Base-by-base conservation (phyloP, 2,329 filamentous ascomycete genomes). In the Trichoderma breve region DNA sequence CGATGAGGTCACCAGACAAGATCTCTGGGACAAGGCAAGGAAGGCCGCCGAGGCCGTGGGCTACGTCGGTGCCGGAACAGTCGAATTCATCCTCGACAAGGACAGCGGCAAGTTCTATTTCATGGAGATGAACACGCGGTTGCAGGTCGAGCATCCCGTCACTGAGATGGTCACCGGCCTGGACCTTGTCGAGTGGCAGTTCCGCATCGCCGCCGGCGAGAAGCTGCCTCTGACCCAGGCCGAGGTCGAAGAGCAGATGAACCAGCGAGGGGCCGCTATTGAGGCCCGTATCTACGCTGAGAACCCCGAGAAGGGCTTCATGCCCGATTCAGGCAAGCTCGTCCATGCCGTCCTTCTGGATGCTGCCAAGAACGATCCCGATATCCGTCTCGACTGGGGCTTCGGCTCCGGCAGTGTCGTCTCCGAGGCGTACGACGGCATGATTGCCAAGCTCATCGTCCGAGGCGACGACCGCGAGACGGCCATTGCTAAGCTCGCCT, bases 381-480 rank as follows among this genome's bases (percentile, higher is more conserved):
- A 94, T 74, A 88, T 98, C 36, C 91, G 96, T 53, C 94, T 99
- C 75, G 96, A 99, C 78, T 94, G 95, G 60, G 96, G 96, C 1
- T 98, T 98, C 80, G 89, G 95, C 32, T 88, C 94, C 76, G 96
- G 96, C 30, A 95, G 97, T 79, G 93, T 94, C 74, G 93, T 99
- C 3, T 97, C 95, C 0, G 93, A 95, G 72, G 93, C 96, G 70
- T 99, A 99, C 81, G 96, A 99, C 77, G 96, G 96, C 32, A 99
- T 99, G 96, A 97, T 99, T 76, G 93, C 96, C 58, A 99, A 99
- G 83, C 88, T 99, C 67, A 99, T 99, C 76, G 94, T 98, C 6
- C 89, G 93, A 72, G 96, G 93, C 0, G 88, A 89, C 18, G 92
- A 92, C 71, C 88, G 96, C 73, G 88, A 92, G 79, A 91, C 92